Evolutionary conservation across 1,139 yeast species (phyloP), one percentile per base, ranked within the genome.

Genomic region (Candida sp.): DNA sequence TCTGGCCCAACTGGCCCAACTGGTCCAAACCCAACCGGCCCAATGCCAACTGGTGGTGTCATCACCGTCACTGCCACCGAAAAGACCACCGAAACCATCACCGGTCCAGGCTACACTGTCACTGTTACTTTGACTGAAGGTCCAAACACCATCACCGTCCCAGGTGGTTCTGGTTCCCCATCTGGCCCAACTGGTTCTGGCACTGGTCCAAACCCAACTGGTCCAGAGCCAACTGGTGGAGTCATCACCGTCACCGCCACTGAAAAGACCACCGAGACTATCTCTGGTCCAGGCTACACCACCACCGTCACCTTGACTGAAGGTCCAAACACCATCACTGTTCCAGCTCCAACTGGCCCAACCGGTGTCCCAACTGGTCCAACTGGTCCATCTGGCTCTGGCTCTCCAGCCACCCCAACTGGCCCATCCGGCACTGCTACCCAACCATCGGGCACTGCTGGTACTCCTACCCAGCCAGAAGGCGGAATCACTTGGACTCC

Each of bases 271-370:
- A 17, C 8, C 32, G 30, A 42, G 23, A 31, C 46, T 2, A 33
- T 33, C n/a, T 23, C 46, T 43, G 46, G 46, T 43, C 41, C 45
- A 44, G 47, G 47, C 30, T 42, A 33, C 33, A 42, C 46, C 26
- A 9, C 31, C 12, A 42, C 46, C n/a, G 46, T 42, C 12, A 44
- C 47, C 28, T 35, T 26, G 4, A 26, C 40, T 43, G 32, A 17
- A 26, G 46, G 46, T 43, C 27, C 40, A 22, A 46, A 33, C 32
- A 28, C 40, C 23, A n/a, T 38, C 25, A 33, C 44, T n/a, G 27
- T 41, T 28, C 44, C 48, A 35, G 23, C 30, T 27, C 8, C 32
- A 17, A 34, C 31, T 34, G 38, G 25, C 6, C 47, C 30, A 37
- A 5, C 33, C 27, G 40, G n/a, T 26, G 30, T 45, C 6, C 17